phyloP scores from a whole-genome alignment of 1,139 yeast species.

The Pichia terricola region DNA sequence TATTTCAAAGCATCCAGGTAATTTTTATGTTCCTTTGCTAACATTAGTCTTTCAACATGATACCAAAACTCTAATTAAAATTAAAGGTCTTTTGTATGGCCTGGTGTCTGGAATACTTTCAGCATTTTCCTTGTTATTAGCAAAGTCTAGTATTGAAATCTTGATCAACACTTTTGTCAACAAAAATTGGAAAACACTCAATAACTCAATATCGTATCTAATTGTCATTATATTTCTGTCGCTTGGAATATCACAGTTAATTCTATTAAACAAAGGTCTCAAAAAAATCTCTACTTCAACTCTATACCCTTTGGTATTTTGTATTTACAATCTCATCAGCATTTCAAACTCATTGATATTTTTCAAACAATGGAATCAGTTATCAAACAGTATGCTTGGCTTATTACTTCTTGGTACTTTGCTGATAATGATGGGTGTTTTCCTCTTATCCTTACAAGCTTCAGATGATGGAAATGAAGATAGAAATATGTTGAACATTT shows the following conservation, averaged over 20 bases:
- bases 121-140: constrained; percentile 77
- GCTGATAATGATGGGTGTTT: constrained; percentile 44
- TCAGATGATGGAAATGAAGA: no score
- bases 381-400: constrained; percentile 30
- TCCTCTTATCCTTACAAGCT: constrained; percentile 37
- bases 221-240: constrained; percentile 51
- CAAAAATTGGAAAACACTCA: constrained; percentile 17
- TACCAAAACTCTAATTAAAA: constrained; percentile 17
- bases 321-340: constrained; percentile 69
- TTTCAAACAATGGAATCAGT: constrained; percentile 40
- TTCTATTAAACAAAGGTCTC: constrained; percentile 66
- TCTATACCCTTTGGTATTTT: constrained; percentile 76
- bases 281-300: constrained; percentile 67
- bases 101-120: constrained; percentile 68
- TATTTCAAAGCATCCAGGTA: not conserved
- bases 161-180: constrained; percentile 38
- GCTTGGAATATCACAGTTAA: constrained; percentile 67
- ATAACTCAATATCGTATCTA: constrained; percentile 32
- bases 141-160: constrained; percentile 74
- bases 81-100: constrained; percentile 55
- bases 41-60: constrained; percentile 8
- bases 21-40: not conserved
- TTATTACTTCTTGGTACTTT: constrained; percentile 43
- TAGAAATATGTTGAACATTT: not conserved
- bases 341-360: constrained; percentile 66